Conservation (phyloP, 495 filamentous ascomycete genomes). For the Lichenothelia convexa region DNA sequence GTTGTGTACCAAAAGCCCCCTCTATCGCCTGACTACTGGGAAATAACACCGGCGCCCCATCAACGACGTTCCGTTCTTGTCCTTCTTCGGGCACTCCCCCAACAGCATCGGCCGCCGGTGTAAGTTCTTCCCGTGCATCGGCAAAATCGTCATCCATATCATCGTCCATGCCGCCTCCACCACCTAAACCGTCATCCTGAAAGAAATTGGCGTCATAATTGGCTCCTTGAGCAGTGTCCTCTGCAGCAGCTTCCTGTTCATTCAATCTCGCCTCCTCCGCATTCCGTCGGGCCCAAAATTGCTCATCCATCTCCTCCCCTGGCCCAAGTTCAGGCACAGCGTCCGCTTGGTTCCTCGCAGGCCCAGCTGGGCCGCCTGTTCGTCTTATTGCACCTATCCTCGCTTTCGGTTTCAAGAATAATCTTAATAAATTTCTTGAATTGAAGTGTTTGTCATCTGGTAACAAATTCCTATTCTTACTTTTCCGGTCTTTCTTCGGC, state of each 20-base stretch:
- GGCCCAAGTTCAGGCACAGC: slow-evolving; percentile 39
- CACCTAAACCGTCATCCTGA: slow-evolving; percentile 74
- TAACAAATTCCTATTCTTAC: slow-evolving; percentile 77
- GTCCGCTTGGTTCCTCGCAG: slow-evolving; percentile 24
- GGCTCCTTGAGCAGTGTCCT: slow-evolving; percentile 31
- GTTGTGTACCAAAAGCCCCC: slow-evolving; percentile 69
- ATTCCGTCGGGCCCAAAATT: slow-evolving; percentile 84
- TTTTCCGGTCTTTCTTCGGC: slow-evolving; percentile 87
- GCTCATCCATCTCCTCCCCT: slow-evolving; percentile 85
- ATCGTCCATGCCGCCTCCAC: slow-evolving; percentile 50
- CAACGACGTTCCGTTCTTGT: slow-evolving; percentile 27
- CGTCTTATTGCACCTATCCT: slow-evolving; percentile 41
- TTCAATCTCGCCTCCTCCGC: slow-evolving; percentile 31
- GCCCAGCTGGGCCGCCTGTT: slow-evolving; percentile 13
- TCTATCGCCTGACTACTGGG: slow-evolving; percentile 22
- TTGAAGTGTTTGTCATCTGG: slow-evolving; percentile 99
- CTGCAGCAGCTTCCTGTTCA: slow-evolving; percentile 33
- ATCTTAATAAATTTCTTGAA: slow-evolving; percentile 65
- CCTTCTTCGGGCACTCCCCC: slow-evolving; percentile 22
- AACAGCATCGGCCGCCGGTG: slow-evolving; percentile 41
- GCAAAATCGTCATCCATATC: slow-evolving; percentile 79
- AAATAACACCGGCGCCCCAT: slow-evolving; percentile 17
- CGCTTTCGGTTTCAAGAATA: slow-evolving; percentile 91
- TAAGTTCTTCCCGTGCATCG: slow-evolving; percentile 80
- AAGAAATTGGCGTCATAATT: slow-evolving; percentile 98